phyloP scores from a whole-genome alignment of 2,329 filamentous ascomycete species.

The Corynespora cassiicola region DNA sequence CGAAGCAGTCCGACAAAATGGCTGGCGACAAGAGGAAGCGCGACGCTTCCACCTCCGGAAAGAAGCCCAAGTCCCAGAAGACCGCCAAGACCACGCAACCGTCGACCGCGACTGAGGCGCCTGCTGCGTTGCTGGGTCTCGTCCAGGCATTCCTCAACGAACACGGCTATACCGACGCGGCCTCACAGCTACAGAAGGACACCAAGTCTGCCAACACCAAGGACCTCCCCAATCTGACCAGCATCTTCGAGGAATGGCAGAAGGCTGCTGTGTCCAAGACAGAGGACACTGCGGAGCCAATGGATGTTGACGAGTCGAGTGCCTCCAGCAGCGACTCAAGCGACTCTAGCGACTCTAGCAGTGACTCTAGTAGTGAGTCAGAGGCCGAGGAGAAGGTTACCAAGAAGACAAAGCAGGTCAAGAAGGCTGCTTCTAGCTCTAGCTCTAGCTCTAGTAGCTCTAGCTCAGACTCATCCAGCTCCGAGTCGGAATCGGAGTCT shows the following conservation, averaged over 20 bases:
- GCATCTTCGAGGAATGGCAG: constrained; percentile 38
- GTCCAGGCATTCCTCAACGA: constrained; percentile 42
- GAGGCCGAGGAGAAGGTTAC: constrained; percentile 28
- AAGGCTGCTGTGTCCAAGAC: constrained; percentile 16
- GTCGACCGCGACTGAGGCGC: constrained; percentile 17
- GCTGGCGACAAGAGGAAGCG: constrained; percentile 27
- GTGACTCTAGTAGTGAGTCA: constrained; percentile 34
- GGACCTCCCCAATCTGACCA: constrained; percentile 24
- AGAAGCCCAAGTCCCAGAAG: constrained; percentile 21
- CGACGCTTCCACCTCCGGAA: constrained; percentile 16
- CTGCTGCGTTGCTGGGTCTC: constrained; percentile 35
- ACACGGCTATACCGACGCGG: constrained; percentile 40
- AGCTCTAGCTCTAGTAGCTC: constrained; percentile 24
- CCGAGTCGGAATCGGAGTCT: constrained; percentile 50
- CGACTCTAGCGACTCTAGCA: constrained; percentile 27
- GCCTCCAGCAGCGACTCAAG: constrained; percentile 28
- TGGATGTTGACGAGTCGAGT: constrained; percentile 37
- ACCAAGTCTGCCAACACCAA: constrained; percentile 14
- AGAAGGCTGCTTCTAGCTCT: constrained; percentile 15
- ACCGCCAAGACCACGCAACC: constrained; percentile 6
- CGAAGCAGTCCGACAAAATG: constrained; percentile 26
- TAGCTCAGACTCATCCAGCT: constrained; percentile 29
- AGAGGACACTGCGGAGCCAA: constrained; percentile 28
- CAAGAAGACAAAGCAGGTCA: constrained; percentile 34
- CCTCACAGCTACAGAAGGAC: constrained; percentile 31